A percentile compares a stretch with the other conserved stretches of the same genome.
phyloP scores from a whole-genome alignment of 805 yeast genomes.

The Candida tibetensis region DNA sequence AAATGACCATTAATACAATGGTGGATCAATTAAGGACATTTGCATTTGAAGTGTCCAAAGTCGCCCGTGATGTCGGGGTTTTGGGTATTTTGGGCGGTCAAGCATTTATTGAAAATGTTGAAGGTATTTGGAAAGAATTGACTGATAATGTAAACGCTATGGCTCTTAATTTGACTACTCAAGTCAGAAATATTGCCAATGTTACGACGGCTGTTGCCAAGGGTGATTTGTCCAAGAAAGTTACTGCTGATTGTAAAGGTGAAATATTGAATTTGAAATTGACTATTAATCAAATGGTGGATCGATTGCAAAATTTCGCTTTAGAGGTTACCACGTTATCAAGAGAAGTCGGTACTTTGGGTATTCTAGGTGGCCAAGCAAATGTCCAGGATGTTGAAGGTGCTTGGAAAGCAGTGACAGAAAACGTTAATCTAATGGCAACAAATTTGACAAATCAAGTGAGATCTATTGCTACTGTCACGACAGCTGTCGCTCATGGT shows the following conservation, averaged over 20 bases:
- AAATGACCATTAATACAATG: slow-evolving; percentile 85
- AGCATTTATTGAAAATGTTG: slow-evolving; percentile 73
- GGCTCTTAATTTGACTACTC: slow-evolving; percentile 86
- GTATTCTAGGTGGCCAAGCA: slow-evolving; percentile 50
- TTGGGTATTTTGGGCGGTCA: slow-evolving; percentile 89
- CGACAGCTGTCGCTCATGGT: slow-evolving; percentile 90
- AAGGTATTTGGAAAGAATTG: slow-evolving; percentile 84
- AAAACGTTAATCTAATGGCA: slow-evolving; percentile 47
- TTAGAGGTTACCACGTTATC: slow-evolving; percentile 46
- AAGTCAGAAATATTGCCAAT: slow-evolving; percentile 82
- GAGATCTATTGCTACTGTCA: slow-evolving; percentile 83
- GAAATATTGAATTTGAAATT: slow-evolving; percentile 45
- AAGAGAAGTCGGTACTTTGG: slow-evolving; percentile 47
- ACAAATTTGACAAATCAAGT: slow-evolving; percentile 67
- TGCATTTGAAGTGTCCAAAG: slow-evolving; percentile 83
- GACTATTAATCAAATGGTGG: slow-evolving; percentile 52
- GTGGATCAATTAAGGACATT: slow-evolving; percentile 80
- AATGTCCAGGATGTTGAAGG: slow-evolving; percentile 51
- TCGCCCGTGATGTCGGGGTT: slow-evolving; percentile 87
- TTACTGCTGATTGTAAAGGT: slow-evolving; percentile 83
- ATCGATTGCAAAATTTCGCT: slow-evolving; percentile 47
- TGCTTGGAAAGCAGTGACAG: slow-evolving; percentile 50
- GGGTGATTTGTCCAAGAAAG: slow-evolving; percentile 78
- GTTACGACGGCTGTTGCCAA: slow-evolving; percentile 87
- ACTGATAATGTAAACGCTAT: slow-evolving; percentile 87